These are phyloP conservation scores for Kalaharituber pfeilii DNA, from an alignment of 2,329 filamentous ascomycete species.

Conservation along the genomic window DNA sequence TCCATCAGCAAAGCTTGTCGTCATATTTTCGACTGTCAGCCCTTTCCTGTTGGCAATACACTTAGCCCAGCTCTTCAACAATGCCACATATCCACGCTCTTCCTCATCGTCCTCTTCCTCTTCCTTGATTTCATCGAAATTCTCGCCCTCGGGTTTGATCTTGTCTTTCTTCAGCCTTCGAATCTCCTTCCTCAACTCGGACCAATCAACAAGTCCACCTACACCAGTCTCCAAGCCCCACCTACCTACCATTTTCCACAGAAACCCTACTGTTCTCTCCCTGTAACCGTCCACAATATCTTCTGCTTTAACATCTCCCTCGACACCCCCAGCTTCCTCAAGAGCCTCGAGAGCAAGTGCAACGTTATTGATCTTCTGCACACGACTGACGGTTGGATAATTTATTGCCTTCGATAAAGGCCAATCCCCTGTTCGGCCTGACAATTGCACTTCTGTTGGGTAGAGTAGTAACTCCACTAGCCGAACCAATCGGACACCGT, in stretches of 20 bases:
- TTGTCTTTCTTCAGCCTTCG: conserved; percentile 27
- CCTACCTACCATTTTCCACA: conserved; percentile 43
- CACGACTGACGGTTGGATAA: conserved; percentile 37
- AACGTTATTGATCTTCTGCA: conserved; percentile 43
- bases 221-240: conserved; percentile 32
- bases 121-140: conserved; percentile 18
- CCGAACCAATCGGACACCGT: conserved; percentile 42
- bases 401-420: conserved; percentile 41
- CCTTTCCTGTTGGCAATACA: conserved; percentile 33
- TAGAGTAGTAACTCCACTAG: conserved; percentile 38
- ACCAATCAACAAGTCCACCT: conserved; percentile 37
- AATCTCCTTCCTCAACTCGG: conserved; percentile 37
- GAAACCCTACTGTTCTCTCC: conserved; percentile 43
- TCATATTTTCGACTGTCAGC: conserved; percentile 36
- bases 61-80: conserved; percentile 41
- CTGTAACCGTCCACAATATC: conserved; percentile 48
- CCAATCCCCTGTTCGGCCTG: conserved; percentile 22
- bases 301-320: conserved; percentile 34
- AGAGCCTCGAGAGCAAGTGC: conserved; percentile 40
- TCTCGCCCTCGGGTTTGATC: conserved; percentile 22
- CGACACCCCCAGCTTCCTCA: conserved; percentile 28
- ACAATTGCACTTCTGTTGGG: conserved; percentile 22
- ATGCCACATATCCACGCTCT: conserved; percentile 23
- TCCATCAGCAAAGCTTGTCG: conserved; percentile 40
- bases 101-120: conserved; percentile 17